A percentile compares a stretch with the other conserved stretches of the same genome.
Evolutionary conservation across 805 yeast species (phyloP).

Genomic region (Diddensiella caesifluorescens): DNA sequence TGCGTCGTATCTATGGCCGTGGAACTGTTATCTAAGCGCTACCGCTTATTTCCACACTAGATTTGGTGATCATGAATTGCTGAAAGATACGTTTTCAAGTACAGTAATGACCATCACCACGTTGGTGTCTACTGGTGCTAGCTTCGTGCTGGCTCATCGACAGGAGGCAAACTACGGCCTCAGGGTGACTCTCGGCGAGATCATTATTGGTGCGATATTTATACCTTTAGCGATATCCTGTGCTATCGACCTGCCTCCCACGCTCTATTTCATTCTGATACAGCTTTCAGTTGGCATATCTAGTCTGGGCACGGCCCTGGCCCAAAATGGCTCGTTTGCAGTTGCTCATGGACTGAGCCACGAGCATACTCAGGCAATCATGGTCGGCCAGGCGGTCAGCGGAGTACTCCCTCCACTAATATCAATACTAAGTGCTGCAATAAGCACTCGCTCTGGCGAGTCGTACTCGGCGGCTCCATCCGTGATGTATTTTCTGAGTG

Average conservation of each 20-base stretch:
- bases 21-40: slow-evolving; percentile 89
- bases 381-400: slow-evolving; percentile 93
- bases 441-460: slow-evolving; percentile 14
- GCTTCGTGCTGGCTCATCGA: slow-evolving; percentile 55
- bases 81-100: slow-evolving; percentile 57
- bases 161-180: slow-evolving; percentile 58
- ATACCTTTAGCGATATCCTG: slow-evolving; percentile 47
- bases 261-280: slow-evolving; percentile 41
- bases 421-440: slow-evolving; percentile 49
- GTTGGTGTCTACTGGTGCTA: slow-evolving; percentile 53
- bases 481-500: slow-evolving; percentile 44
- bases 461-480: slow-evolving; percentile 15
- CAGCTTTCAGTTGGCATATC: slow-evolving; percentile 61
- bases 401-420: slow-evolving; percentile 87
- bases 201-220: slow-evolving; percentile 54
- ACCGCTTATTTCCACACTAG: slow-evolving; percentile 70
- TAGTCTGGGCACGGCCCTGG: slow-evolving; percentile 69
- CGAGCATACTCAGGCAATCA: slow-evolving; percentile 76
- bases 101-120: slow-evolving; percentile 88
- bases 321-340: slow-evolving; percentile 90
- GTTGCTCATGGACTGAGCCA: slow-evolving; percentile 72
- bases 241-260: slow-evolving; percentile 27
- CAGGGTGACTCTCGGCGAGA: slow-evolving; percentile 58
- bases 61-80: slow-evolving; percentile 38
- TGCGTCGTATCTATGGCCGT: slow-evolving; percentile 85